Evolutionary conservation across 2,329 filamentous ascomycete species (phyloP).

Genomic region (Zymoseptoria crescenta): DNA sequence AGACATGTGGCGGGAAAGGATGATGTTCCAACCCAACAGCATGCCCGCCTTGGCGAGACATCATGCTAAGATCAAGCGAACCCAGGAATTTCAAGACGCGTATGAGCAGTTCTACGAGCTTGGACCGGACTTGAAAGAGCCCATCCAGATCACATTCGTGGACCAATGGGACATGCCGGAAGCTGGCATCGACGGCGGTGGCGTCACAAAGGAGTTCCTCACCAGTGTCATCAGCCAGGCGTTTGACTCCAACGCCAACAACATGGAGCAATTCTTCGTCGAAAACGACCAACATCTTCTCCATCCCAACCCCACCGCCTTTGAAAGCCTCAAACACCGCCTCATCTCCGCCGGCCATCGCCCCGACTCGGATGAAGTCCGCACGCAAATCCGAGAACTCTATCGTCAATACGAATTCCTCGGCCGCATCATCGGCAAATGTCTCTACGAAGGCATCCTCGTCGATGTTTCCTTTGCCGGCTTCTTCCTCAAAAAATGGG

Average conservation of each 20-base stretch:
- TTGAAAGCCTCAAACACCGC: slow-evolving; percentile 20
- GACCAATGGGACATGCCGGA: slow-evolving; percentile 81
- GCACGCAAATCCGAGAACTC: slow-evolving; percentile 32
- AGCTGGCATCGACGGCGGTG: slow-evolving; percentile 92
- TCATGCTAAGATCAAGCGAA: slow-evolving; percentile 70
- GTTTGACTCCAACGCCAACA: slow-evolving; percentile 51
- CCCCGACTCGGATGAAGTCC: slow-evolving; percentile 7
- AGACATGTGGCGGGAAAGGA: slow-evolving; percentile 61
- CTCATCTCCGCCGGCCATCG: slow-evolving; percentile 5
- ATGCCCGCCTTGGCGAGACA: slow-evolving; percentile 46
- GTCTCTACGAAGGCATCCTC: slow-evolving; percentile 92
- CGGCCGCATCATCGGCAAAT: slow-evolving; percentile 89
- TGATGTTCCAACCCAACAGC: slow-evolving; percentile 24
- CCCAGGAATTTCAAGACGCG: slow-evolving; percentile 76
- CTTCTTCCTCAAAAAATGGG: slow-evolving; percentile 96
- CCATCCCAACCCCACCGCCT: slow-evolving; percentile 71
- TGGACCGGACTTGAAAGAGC: slow-evolving; percentile 79
- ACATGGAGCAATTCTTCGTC: slow-evolving; percentile 53
- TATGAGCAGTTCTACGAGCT: slow-evolving; percentile 74
- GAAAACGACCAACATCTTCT: slow-evolving; percentile 80
- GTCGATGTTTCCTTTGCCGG: slow-evolving; percentile 88
- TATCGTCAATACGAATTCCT: slow-evolving; percentile 80
- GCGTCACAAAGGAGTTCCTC: slow-evolving; percentile 94
- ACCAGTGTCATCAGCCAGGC: slow-evolving; percentile 81
- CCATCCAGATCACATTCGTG: slow-evolving; percentile 92